Conservation (phyloP, 345 rosid species). For the Murraya koenigii region DNA sequence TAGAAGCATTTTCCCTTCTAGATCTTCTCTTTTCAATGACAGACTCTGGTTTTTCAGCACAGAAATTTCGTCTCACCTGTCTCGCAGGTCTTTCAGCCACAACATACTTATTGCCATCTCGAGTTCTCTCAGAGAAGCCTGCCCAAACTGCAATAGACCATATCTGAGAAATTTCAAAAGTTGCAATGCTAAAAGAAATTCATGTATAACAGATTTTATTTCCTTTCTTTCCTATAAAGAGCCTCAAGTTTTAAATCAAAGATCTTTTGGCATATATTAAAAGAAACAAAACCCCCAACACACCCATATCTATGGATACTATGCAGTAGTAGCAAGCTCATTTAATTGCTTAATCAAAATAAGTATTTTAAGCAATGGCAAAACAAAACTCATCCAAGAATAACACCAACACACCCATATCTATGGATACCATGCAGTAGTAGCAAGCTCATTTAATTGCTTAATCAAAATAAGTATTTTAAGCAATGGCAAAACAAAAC, state of each 20-base stretch:
- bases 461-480: not conserved
- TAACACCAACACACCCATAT: not conserved
- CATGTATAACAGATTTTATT: not conserved
- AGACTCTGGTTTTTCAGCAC: slow-evolving; percentile 64
- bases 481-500: not conserved
- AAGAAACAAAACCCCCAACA: not conserved
- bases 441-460: not conserved
- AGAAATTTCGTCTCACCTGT: slow-evolving; percentile 52
- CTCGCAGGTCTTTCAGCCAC: slow-evolving; percentile 72
- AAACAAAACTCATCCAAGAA: not conserved
- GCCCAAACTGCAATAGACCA: slow-evolving; percentile 75
- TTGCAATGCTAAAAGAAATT: not conserved
- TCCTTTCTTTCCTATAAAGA: not conserved
- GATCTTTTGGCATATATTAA: not conserved
- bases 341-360: not conserved
- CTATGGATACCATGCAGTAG: not conserved
- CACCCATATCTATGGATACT: not conserved
- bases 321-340: not conserved
- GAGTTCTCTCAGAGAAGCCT: slow-evolving; percentile 77
- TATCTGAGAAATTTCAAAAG: not conserved
- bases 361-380: not conserved
- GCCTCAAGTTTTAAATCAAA: not conserved
- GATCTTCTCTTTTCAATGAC: slow-evolving; percentile 62
- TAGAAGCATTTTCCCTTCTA: slow-evolving; percentile 51
- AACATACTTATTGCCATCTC: slow-evolving; percentile 79